These are phyloP conservation scores for Scenedesmus sp. DNA, from an alignment of 163 green algal species.

Conservation along the genomic window DNA sequence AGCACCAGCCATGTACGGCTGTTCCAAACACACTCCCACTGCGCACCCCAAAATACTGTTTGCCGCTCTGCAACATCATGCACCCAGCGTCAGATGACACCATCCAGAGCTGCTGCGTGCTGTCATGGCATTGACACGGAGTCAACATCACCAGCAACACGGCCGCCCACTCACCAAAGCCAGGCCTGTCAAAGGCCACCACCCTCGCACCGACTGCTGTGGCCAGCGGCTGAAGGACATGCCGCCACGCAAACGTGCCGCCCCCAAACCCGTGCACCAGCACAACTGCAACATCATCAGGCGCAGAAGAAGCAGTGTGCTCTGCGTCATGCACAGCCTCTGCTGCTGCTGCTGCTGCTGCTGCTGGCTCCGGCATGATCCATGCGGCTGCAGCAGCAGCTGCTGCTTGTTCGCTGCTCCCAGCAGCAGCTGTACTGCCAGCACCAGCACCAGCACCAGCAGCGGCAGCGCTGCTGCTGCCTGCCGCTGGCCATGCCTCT, in stretches of 20 bases:
- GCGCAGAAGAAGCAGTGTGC: not conserved
- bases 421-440: not conserved
- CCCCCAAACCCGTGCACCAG: constrained; percentile 42
- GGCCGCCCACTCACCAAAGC: constrained; percentile 64
- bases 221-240: constrained; percentile 83
- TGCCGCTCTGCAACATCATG: no score
- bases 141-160: not conserved
- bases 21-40: no score
- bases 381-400: not conserved
- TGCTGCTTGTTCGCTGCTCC: constrained; percentile 12
- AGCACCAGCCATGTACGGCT: no score
- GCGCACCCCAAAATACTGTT: no score
- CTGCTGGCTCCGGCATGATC: not conserved
- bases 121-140: not conserved
- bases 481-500: not conserved
- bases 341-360: constrained; percentile 9
- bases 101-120: not conserved
- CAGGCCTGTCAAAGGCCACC: constrained; percentile 76
- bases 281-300: not conserved
- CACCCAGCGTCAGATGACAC: no score
- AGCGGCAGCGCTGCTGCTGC: not conserved
- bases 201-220: constrained; percentile 63
- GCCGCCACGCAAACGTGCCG: constrained; percentile 78
- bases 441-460: not conserved
- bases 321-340: not conserved